Percentiles rank a stretch among this genome's conserved stretches.
Conservation (phyloP, 768 basidiomycete species). For the Lepiota venenata region DNA sequence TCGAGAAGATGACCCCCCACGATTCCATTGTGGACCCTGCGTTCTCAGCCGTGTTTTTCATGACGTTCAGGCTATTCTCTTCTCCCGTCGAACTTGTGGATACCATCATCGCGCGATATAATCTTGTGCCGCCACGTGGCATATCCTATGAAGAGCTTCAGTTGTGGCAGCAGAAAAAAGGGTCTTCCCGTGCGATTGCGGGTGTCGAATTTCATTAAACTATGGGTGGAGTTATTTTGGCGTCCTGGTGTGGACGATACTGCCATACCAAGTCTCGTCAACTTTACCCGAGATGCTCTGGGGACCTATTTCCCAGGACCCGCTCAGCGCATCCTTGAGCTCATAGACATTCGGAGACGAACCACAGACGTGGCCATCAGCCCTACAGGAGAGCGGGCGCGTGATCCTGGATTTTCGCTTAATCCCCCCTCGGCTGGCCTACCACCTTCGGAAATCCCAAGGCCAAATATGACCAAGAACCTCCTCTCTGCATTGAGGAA, state of each 20-base stretch:
- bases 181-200: slow-evolving; percentile 88
- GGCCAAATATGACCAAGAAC: slow-evolving; percentile 82
- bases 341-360: slow-evolving; percentile 54
- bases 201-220: slow-evolving; percentile 90
- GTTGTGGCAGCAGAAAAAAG: slow-evolving; percentile 84
- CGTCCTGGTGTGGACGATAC: slow-evolving; percentile 66
- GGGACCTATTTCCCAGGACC: slow-evolving; percentile 62
- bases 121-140: slow-evolving; percentile 62
- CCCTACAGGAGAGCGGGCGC: slow-evolving; percentile 59
- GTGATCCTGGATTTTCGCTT: slow-evolving; percentile 74
- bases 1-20: slow-evolving; percentile 98
- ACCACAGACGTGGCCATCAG: slow-evolving; percentile 45
- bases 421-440: slow-evolving; percentile 44
- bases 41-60: slow-evolving; percentile 88
- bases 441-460: slow-evolving; percentile 67
- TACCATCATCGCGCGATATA: slow-evolving; percentile 78
- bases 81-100: slow-evolving; percentile 74
- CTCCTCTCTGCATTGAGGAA: slow-evolving; percentile 66
- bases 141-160: slow-evolving; percentile 58
- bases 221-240: slow-evolving; percentile 94
- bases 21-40: slow-evolving; percentile 85
- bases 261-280: slow-evolving; percentile 52
- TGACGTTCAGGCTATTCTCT: slow-evolving; percentile 92
- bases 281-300: slow-evolving; percentile 62
- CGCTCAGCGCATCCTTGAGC: slow-evolving; percentile 69